Evolutionary conservation across 2,329 filamentous ascomycete species (phyloP).

Genomic region (Pseudogymnoascus sp.): DNA sequence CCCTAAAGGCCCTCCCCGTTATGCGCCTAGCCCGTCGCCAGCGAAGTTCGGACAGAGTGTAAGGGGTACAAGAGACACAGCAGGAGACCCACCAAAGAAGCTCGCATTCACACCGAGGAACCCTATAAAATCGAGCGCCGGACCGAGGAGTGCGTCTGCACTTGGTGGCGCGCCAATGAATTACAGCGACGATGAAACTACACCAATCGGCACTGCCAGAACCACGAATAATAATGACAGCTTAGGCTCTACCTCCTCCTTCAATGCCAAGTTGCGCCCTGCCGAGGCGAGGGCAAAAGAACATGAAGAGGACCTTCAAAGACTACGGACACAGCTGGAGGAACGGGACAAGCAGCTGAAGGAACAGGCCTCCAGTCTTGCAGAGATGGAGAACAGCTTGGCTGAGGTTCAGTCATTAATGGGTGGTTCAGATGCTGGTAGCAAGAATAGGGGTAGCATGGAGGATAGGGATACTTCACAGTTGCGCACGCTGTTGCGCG

Average conservation of each 20-base stretch:
- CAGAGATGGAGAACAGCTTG: slow-evolving; percentile 84
- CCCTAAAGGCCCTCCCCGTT: slow-evolving; percentile 46
- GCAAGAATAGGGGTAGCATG: slow-evolving; percentile 39
- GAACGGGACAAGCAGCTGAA: slow-evolving; percentile 82
- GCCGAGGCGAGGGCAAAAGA: slow-evolving; percentile 34
- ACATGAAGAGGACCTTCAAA: slow-evolving; percentile 62
- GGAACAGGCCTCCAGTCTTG: slow-evolving; percentile 73
- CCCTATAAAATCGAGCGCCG: slow-evolving; percentile 43
- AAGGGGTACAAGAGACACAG: slow-evolving; percentile 41
- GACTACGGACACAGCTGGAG: slow-evolving; percentile 65
- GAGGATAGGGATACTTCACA: slow-evolving; percentile 69
- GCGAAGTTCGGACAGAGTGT: slow-evolving; percentile 58
- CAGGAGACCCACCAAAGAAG: slow-evolving; percentile 55
- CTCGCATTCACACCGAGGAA: slow-evolving; percentile 35
- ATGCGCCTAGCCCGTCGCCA: slow-evolving; percentile 53
- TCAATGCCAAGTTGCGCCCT: slow-evolving; percentile 46
- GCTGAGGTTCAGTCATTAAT: slow-evolving; percentile 74
- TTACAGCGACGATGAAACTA: slow-evolving; percentile 49
- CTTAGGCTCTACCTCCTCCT: slow-evolving; percentile 46
- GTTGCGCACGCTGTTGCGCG: slow-evolving; percentile 72
- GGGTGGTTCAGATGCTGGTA: slow-evolving; percentile 45
- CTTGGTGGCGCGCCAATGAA: slow-evolving; percentile 42
- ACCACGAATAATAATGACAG: slow-evolving; percentile 47
- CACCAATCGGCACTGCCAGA: slow-evolving; percentile 44
- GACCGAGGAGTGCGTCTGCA: slow-evolving; percentile 52